A percentile compares a stretch with the other conserved stretches of the same genome.
phyloP scores from a whole-genome alignment of 148 eudicot species.

The Vaccinium macrocarpon region DNA sequence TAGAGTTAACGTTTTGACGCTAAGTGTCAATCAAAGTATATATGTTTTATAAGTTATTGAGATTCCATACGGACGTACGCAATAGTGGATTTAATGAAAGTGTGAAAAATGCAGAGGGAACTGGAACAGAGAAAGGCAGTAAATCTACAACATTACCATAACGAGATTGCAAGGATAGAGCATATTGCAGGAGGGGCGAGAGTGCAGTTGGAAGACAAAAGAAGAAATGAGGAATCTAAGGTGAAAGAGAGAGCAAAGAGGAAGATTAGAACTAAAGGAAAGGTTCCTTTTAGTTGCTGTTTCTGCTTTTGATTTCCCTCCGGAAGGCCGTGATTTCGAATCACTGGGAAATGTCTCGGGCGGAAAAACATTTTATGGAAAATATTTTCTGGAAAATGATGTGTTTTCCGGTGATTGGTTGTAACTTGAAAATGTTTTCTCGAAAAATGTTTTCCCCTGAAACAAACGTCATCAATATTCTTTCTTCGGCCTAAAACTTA shows the following conservation, averaged over 20 bases:
- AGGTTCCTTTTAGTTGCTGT: constrained; percentile 38
- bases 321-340: background rate
- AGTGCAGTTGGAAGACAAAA: constrained; percentile 58
- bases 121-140: constrained; percentile 49
- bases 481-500: background rate
- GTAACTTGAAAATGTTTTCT: too few relatives aligned
- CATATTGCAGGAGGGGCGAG: constrained; percentile 53
- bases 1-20: too few relatives aligned
- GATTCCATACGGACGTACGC: too few relatives aligned
- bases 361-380: too few relatives aligned
- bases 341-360: background rate
- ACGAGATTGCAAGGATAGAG: constrained; percentile 54
- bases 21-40: too few relatives aligned
- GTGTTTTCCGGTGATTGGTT: too few relatives aligned
- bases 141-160: constrained; percentile 49
- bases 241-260: constrained; percentile 51
- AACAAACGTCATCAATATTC: background rate
- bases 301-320: constrained; percentile 36
- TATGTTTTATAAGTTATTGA: too few relatives aligned
- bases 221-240: constrained; percentile 46
- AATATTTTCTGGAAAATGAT: too few relatives aligned
- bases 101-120: constrained; percentile 41
- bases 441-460: too few relatives aligned
- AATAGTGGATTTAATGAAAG: background rate
- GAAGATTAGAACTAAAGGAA: constrained; percentile 55